A percentile compares a stretch with the other conserved stretches of the same genome.
Conservation (phyloP, 192 early-diverging fungal genomes). For the Mortierella hygrophila region DNA sequence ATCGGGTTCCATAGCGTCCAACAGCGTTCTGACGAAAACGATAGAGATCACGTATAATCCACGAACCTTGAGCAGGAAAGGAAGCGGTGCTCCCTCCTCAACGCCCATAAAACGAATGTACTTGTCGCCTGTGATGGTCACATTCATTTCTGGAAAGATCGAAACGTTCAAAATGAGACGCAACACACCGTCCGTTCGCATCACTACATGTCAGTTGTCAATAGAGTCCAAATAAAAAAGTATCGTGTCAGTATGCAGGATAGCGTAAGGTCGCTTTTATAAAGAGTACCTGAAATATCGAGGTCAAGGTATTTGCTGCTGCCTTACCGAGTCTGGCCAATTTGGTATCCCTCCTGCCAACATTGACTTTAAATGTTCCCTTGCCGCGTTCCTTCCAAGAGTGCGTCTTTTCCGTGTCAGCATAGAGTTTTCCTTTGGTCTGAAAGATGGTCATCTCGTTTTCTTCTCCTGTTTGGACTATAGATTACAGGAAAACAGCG, state of each 20-base stretch:
- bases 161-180: slow-evolving; percentile 44
- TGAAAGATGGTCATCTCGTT: slow-evolving; percentile 38
- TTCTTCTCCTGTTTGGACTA: slow-evolving; percentile 51
- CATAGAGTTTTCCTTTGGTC: slow-evolving; percentile 52
- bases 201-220: slow-evolving; percentile 5
- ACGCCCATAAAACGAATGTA: slow-evolving; percentile 49
- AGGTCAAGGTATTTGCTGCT: neutral
- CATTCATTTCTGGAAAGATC: slow-evolving; percentile 44
- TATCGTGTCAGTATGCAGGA: no score
- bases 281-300: neutral
- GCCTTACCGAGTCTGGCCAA: slow-evolving; percentile 39
- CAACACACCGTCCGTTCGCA: slow-evolving; percentile 48
- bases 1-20: neutral
- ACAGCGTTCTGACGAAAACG: neutral
- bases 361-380: slow-evolving; percentile 50
- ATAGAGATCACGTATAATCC: no score
- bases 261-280: neutral
- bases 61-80: slow-evolving; percentile 51
- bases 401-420: slow-evolving; percentile 37
- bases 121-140: slow-evolving; percentile 42
- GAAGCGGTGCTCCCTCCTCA: slow-evolving; percentile 30
- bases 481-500: neutral
- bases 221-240: neutral
- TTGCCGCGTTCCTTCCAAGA: slow-evolving; percentile 50
- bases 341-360: slow-evolving; percentile 33